Evolutionary conservation across 768 basidiomycete genomes (phyloP).

Genomic region (Lactarius sanguifluus): DNA sequence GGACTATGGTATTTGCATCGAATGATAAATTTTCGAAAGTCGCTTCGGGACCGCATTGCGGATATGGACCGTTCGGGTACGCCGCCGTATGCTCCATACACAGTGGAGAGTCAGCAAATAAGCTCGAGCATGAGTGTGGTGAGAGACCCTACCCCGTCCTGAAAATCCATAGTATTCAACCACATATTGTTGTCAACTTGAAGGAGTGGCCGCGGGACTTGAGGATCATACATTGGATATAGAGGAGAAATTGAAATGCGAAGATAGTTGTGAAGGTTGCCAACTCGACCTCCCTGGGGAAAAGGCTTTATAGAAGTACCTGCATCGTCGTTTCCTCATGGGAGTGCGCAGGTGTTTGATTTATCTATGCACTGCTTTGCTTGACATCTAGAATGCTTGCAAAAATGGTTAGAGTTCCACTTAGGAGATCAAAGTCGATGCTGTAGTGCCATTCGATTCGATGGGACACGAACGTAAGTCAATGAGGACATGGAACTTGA

Average conservation of each 20-base stretch:
- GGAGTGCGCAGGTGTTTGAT: neutral
- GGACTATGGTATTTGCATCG: neutral
- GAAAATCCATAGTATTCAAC: neutral
- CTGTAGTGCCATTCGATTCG: neutral
- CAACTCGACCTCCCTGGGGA: neutral
- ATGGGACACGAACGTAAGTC: neutral
- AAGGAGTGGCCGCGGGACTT: neutral
- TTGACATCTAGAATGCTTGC: neutral
- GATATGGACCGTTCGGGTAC: neutral
- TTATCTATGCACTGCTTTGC: neutral
- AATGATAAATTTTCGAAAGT: neutral
- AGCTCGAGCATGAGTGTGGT: too few relatives aligned
- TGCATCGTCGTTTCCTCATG: slow-evolving; percentile 7
- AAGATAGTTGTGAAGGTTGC: neutral
- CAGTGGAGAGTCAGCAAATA: neutral
- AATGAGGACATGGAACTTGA: neutral
- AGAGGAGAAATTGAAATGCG: neutral
- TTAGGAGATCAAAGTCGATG: neutral
- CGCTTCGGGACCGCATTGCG: neutral
- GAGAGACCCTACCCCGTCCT: slow-evolving; percentile 5
- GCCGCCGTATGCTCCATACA: neutral
- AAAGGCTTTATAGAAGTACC: neutral
- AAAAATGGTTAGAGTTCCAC: neutral
- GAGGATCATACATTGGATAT: neutral
- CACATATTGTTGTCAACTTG: neutral